phyloP scores from a whole-genome alignment of 805 yeast genomes.

The Candida awuae region DNA sequence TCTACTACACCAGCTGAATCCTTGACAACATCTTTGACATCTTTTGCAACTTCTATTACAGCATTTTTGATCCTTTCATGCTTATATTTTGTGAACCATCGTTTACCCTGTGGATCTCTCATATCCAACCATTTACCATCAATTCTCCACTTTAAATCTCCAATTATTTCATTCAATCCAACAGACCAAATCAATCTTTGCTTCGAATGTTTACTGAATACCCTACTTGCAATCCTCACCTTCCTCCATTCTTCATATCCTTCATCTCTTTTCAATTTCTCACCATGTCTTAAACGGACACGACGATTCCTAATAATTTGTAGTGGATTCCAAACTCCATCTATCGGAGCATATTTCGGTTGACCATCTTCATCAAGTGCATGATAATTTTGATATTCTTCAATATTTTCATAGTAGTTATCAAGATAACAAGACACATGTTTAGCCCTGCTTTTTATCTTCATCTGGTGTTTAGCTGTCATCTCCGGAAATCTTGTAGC shows the following conservation, averaged over 20 bases:
- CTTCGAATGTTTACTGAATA: slow-evolving; percentile 42
- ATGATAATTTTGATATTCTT: slow-evolving; percentile 31
- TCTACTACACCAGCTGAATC: not conserved
- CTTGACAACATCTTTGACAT: not conserved
- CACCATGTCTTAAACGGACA: slow-evolving; percentile 44
- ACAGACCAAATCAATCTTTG: slow-evolving; percentile 54
- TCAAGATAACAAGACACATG: slow-evolving; percentile 29
- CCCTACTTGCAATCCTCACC: slow-evolving; percentile 57
- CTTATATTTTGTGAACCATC: slow-evolving; percentile 37
- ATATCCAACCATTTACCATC: slow-evolving; percentile 44
- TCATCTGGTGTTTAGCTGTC: slow-evolving; percentile 21
- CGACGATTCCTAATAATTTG: slow-evolving; percentile 72
- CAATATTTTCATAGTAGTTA: slow-evolving; percentile 41
- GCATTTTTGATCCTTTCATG: not conserved
- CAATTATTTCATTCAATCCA: slow-evolving; percentile 47
- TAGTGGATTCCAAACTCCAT: slow-evolving; percentile 71
- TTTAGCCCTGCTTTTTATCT: slow-evolving; percentile 5
- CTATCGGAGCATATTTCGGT: slow-evolving; percentile 40
- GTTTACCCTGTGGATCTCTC: slow-evolving; percentile 34
- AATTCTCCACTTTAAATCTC: slow-evolving; percentile 53
- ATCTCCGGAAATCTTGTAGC: slow-evolving; percentile 3
- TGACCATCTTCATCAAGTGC: slow-evolving; percentile 17
- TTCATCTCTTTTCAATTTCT: slow-evolving; percentile 33
- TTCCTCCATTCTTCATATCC: slow-evolving; percentile 9
- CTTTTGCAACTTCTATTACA: not conserved